A percentile compares a stretch with the other conserved stretches of the same genome.
Evolutionary conservation across 495 filamentous ascomycete species (phyloP).

Genomic region (Neurospora cerealis): DNA sequence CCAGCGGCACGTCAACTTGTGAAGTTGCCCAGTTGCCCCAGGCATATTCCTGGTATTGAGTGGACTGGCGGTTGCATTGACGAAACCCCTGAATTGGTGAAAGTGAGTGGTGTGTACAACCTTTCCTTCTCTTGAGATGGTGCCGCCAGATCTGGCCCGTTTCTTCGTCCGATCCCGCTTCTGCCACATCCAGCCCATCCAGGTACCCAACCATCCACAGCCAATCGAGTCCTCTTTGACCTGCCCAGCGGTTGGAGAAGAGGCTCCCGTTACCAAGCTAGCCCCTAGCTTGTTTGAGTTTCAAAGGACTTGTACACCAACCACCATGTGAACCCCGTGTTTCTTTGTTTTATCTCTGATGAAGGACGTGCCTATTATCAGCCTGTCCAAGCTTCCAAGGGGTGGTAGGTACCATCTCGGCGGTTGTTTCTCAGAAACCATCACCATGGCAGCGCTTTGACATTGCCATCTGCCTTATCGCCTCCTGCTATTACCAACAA

Average conservation of each 20-base stretch:
- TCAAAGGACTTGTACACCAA: conserved; percentile 4
- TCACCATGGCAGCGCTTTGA: background rate
- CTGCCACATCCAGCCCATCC: conserved; percentile 1
- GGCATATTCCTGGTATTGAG: background rate
- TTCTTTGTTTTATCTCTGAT: conserved; percentile 6
- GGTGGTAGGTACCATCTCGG: background rate
- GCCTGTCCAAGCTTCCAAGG: conserved; percentile 1
- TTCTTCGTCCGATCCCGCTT: conserved; percentile 5
- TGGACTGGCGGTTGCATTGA: conserved; percentile 7
- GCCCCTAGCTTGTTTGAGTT: conserved; percentile 18
- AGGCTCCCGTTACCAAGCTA: background rate
- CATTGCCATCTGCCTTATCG: background rate
- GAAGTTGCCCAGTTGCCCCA: background rate
- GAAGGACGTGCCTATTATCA: conserved; percentile 1
- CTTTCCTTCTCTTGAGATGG: background rate
- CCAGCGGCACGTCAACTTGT: background rate
- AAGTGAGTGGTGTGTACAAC: background rate
- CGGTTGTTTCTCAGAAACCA: background rate
- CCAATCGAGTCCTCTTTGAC: background rate
- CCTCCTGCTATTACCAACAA: background rate
- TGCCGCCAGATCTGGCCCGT: conserved; percentile 4
- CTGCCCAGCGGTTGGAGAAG: conserved; percentile 12
- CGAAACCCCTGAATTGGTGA: conserved; percentile 2
- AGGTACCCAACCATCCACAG: background rate
- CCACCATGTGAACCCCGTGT: conserved; percentile 14